Percentiles rank a stretch among this genome's conserved stretches.
phyloP scores from a whole-genome alignment of 148 eudicot species.

The Spergularia bocconei region DNA sequence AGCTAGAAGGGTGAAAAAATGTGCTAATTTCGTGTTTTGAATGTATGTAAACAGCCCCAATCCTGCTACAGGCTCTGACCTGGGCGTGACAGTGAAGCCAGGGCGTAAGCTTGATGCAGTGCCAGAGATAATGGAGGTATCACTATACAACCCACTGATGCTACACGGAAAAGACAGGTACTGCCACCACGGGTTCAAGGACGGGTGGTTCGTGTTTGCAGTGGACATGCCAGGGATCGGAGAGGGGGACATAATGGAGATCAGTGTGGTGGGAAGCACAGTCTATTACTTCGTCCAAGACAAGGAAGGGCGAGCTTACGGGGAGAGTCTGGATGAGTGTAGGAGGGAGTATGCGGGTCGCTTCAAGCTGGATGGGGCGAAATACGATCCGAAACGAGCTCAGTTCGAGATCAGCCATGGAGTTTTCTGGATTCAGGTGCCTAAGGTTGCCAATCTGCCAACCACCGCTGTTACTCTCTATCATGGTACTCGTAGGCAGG shows the following conservation, averaged over 20 bases:
- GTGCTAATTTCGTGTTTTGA: too few relatives aligned
- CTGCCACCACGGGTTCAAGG: not conserved
- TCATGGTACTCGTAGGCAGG: too few relatives aligned
- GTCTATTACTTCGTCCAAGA: not conserved
- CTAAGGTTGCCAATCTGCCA: not conserved
- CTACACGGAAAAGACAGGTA: not conserved
- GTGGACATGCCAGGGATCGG: conserved; percentile 4
- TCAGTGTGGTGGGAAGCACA: too few relatives aligned
- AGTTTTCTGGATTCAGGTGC: not conserved
- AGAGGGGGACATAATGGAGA: not conserved
- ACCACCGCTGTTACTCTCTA: too few relatives aligned
- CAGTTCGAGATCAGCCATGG: not conserved
- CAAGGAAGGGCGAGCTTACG: not conserved
- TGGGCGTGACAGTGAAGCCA: too few relatives aligned
- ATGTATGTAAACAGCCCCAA: too few relatives aligned
- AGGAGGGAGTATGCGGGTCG: not conserved
- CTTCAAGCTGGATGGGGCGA: not conserved
- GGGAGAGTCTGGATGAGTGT: not conserved
- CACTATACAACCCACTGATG: not conserved
- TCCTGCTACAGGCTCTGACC: too few relatives aligned
- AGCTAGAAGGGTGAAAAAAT: too few relatives aligned
- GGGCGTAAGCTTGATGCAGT: too few relatives aligned
- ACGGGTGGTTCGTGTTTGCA: not conserved
- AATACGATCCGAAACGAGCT: not conserved
- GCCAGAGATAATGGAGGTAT: not conserved